Conservation (phyloP, 306 rosid genomes). For the cucumber (Cucumis sativus) region DNA sequence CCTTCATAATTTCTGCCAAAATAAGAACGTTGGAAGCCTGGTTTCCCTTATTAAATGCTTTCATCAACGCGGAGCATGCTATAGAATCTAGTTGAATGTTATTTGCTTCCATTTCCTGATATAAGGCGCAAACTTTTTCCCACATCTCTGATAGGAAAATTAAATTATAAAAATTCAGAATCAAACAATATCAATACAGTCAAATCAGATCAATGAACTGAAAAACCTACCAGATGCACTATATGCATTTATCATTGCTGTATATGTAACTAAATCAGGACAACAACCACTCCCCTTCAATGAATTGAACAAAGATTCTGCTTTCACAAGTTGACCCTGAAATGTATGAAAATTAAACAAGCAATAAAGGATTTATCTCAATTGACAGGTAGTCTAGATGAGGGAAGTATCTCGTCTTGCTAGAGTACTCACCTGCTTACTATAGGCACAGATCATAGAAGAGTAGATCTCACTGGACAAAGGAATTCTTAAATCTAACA, state of each 20-base stretch:
- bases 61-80: conserved; percentile 77
- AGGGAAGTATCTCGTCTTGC: conserved; percentile 11
- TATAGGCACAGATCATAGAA: conserved; percentile 62
- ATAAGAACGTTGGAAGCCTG: conserved; percentile 59
- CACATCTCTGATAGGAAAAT: conserved; percentile 47
- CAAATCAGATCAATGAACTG: conserved; percentile 10
- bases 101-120: conserved; percentile 65
- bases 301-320: conserved; percentile 58
- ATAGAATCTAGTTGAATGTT: conserved; percentile 53
- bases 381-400: conserved; percentile 1
- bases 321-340: conserved; percentile 60
- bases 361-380: background rate
- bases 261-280: conserved; percentile 71
- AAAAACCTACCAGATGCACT: conserved; percentile 45
- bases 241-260: conserved; percentile 77
- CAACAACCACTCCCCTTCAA: conserved; percentile 51
- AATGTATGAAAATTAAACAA: conserved; percentile 13
- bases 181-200: conserved; percentile 6
- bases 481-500: conserved; percentile 51
- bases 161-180: conserved; percentile 9
- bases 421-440: conserved; percentile 55
- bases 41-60: conserved; percentile 79
- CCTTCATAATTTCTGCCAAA: conserved; percentile 68
- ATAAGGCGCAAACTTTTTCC: conserved; percentile 60
- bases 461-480: conserved; percentile 71